Percentiles rank a stretch among this genome's conserved stretches.
Evolutionary conservation across 163 green algal genomes (phyloP).

Genomic region (Coccomyxa subellipsoidea): DNA sequence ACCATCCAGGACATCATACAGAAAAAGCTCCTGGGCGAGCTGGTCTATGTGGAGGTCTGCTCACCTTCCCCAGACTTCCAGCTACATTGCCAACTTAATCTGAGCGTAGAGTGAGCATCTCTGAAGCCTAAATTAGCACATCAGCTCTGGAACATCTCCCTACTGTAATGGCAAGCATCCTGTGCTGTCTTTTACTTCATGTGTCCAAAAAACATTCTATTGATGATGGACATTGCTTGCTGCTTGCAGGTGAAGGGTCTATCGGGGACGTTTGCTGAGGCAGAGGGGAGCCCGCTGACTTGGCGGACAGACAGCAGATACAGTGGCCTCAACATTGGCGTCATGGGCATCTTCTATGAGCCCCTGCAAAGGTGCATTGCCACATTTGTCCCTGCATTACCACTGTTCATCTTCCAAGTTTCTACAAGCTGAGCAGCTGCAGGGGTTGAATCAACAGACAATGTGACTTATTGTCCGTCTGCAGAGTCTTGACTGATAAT

Average conservation of each 20-base stretch:
- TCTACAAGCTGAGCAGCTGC: not conserved
- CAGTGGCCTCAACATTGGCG: constrained; percentile 36
- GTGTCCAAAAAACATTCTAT: not conserved
- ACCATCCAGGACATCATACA: constrained; percentile 26
- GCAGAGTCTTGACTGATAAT: too few species aligned
- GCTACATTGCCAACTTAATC: too few species aligned
- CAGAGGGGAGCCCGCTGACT: constrained; percentile 11
- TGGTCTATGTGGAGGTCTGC: constrained; percentile 32
- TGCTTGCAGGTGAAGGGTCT: constrained; percentile 15
- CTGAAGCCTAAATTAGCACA: too few species aligned
- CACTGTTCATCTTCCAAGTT: not conserved
- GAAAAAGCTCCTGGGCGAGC: constrained; percentile 19
- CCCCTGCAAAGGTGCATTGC: constrained; percentile 29
- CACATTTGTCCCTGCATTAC: not conserved
- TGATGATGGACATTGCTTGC: not conserved
- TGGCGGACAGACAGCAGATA: constrained; percentile 21
- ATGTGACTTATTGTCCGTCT: too few species aligned
- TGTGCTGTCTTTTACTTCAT: too few species aligned
- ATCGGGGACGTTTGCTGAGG: constrained; percentile 1
- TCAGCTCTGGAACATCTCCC: too few species aligned
- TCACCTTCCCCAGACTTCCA: too few species aligned
- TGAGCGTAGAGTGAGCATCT: too few species aligned
- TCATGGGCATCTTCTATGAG: constrained; percentile 41
- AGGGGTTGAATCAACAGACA: too few species aligned
- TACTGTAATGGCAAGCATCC: too few species aligned